A percentile compares a stretch with the other conserved stretches of the same genome.
Conservation (phyloP, 257 asterid species). For the Nicotiana undulata region DNA sequence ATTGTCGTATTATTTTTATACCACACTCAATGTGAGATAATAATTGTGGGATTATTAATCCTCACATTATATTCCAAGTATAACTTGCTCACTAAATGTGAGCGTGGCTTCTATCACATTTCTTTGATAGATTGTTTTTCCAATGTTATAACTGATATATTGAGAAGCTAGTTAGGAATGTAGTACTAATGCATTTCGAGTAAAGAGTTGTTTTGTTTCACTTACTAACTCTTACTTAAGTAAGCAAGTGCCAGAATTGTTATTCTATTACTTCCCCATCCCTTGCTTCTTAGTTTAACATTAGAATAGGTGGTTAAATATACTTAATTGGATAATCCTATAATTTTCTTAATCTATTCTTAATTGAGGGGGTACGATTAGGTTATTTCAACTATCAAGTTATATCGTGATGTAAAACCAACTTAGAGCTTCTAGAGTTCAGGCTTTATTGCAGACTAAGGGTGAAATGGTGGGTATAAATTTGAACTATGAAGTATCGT, state of each 20-base stretch:
- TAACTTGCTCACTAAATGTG: background rate
- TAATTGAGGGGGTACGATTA: background rate
- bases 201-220: background rate
- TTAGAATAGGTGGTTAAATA: no score
- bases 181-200: background rate
- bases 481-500: background rate
- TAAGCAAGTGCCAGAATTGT: background rate
- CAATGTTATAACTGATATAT: background rate
- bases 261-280: background rate
- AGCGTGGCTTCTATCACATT: background rate
- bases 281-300: background rate
- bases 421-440: background rate
- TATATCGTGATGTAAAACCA: background rate
- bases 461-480: background rate
- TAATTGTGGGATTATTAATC: no score
- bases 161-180: background rate
- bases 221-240: background rate
- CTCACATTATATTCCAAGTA: no score
- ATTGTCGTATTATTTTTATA: no score
- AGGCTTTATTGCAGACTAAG: background rate
- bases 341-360: background rate
- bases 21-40: no score
- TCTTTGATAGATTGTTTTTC: background rate
- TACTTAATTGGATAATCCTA: background rate
- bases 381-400: background rate